Evolutionary conservation across 768 basidiomycete species (phyloP), one percentile per base, ranked within the genome.

Genomic region (Pleurotus tuber-regium): DNA sequence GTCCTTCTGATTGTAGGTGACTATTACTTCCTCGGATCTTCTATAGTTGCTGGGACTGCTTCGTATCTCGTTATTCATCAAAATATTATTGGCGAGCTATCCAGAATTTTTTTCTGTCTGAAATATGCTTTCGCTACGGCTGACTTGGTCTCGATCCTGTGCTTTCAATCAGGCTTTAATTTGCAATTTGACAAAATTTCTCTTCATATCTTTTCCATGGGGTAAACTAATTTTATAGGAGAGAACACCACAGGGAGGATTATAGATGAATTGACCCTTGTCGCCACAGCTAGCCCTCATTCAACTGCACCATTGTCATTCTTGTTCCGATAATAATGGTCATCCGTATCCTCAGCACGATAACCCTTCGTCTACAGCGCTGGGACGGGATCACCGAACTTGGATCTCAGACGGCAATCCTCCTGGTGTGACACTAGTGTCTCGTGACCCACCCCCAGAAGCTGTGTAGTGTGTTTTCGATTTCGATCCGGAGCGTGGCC

Each of bases 401-500:
- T 48, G 46, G 46, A 48, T 48, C 46, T 48, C 46, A 48, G 46
- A 48, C 46, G 46, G 31, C 46, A 35, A 48, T 42, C 41, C 41
- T 42, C 24, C 23, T 24, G 41, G 41, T 25, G 30, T 48, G 46
- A 46, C n/a, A 31, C 16, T 33, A 18, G 46, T 24, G 46, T 48
- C 46, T 21, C 46, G 46, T 48, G 46, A 48, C 46, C 18, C 28
- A 18, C n/a, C 10, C 6, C 30, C 30, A 31, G 31, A 48, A 48
- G 46, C 46, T 48, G 46, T 48, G 46, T 48, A 48, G 23, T 48
- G 46, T 48, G 46, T 48, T 48, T 47, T 48, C 46, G 31, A 48
- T 36, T 48, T 48, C 46, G 46, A 48, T 48, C 46, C 46, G 46
- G 46, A 29, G 46, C n/a, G n/a, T 48, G 29, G 46, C 46, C 46